Conservation (phyloP, 345 rosid genomes). For the Syzygium aromaticum region DNA sequence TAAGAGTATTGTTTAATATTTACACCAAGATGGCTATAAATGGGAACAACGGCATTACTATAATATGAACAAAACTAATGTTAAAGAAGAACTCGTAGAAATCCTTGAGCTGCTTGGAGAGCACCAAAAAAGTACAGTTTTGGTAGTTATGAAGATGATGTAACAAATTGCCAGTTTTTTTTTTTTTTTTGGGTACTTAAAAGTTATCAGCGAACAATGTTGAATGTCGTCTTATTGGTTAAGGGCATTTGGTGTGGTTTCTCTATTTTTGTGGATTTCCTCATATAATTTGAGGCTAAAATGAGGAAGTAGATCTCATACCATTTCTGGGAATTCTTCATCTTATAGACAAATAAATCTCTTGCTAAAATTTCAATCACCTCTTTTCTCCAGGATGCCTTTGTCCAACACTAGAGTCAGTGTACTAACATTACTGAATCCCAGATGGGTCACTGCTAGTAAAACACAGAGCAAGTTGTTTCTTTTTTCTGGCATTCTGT, state of each 20-base stretch:
- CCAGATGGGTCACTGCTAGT: background rate
- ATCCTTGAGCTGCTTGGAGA: too few species aligned
- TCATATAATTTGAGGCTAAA: background rate
- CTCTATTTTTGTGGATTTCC: background rate
- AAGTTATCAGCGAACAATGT: background rate
- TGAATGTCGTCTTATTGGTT: background rate
- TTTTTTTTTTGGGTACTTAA: background rate
- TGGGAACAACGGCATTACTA: too few species aligned
- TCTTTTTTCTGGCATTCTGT: background rate
- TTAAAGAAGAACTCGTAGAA: too few species aligned
- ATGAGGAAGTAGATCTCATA: background rate
- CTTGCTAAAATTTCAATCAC: background rate
- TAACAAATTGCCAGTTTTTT: background rate
- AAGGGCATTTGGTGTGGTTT: background rate
- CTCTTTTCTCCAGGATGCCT: background rate
- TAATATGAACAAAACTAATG: too few species aligned
- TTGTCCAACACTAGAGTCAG: background rate
- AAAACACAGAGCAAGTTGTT: background rate
- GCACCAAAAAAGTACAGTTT: too few species aligned
- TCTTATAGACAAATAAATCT: background rate
- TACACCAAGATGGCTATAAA: too few species aligned
- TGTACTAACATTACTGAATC: background rate
- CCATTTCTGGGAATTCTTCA: background rate
- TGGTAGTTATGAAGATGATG: too few species aligned
- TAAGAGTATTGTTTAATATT: too few species aligned